Evolutionary conservation across 371 early-diverging fungal genomes (phyloP).

Genomic region (Dinochytrium kinnereticum): DNA sequence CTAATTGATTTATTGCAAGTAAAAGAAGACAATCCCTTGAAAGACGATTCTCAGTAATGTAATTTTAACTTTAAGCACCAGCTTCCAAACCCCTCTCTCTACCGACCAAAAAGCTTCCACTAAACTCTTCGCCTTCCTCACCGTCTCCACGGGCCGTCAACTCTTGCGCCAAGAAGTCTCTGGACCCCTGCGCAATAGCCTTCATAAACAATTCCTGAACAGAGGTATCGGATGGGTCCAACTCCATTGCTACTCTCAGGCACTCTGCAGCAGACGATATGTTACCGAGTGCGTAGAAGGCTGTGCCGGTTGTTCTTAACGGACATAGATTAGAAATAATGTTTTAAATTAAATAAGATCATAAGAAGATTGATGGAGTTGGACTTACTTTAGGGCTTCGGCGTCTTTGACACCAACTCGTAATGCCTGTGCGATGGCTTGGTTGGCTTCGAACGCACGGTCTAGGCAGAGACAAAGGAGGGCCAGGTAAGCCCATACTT

Average conservation of each 20-base stretch:
- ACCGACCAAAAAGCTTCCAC: not conserved
- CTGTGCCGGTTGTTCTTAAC: slow-evolving; percentile 39
- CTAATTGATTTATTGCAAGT: too few relatives aligned
- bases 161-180: slow-evolving; percentile 19
- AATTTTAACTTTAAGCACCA: not conserved
- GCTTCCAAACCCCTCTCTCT: not conserved
- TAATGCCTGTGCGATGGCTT: slow-evolving; percentile 52
- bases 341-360: too few relatives aligned
- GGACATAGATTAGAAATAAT: not conserved
- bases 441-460: slow-evolving; percentile 56
- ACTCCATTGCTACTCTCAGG: slow-evolving; percentile 48
- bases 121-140: too few relatives aligned
- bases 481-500: slow-evolving; percentile 57
- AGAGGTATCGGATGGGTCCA: slow-evolving; percentile 39
- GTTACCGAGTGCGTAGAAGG: slow-evolving; percentile 35
- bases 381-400: slow-evolving; percentile 43
- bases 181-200: slow-evolving; percentile 28
- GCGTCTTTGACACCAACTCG: slow-evolving; percentile 46
- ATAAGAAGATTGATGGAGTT: too few relatives aligned
- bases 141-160: not conserved
- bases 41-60: too few relatives aligned
- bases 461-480: slow-evolving; percentile 48
- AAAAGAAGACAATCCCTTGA: too few relatives aligned
- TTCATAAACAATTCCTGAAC: slow-evolving; percentile 33
- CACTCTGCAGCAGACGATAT: slow-evolving; percentile 45